Percentiles rank a stretch among this genome's conserved stretches.
Evolutionary conservation across 179 eudicot species (phyloP).

Genomic region (Pouteria campechiana): DNA sequence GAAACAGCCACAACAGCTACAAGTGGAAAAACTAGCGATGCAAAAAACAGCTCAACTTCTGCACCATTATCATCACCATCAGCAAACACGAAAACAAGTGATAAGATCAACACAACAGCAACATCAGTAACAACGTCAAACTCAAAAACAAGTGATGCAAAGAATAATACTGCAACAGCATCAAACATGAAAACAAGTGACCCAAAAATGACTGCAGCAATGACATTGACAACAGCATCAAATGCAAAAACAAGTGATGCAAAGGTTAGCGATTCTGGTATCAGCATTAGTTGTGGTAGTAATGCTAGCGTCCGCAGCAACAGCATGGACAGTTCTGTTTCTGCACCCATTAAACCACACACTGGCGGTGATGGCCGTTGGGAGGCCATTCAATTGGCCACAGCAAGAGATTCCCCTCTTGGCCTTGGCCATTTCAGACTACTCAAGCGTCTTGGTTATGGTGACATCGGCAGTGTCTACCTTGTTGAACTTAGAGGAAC

Average conservation of each 20-base stretch:
- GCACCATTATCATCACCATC: neutral
- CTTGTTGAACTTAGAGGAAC: constrained; percentile 56
- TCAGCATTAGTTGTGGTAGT: constrained; percentile 14
- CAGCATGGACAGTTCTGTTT: constrained; percentile 40
- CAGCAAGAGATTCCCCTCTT: constrained; percentile 37
- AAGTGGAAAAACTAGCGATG: constrained; percentile 1
- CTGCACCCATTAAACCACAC: constrained; percentile 38
- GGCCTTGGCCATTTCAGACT: constrained; percentile 51
- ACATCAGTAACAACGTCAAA: constrained; percentile 1
- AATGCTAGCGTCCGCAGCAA: constrained; percentile 25
- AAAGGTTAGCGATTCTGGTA: constrained; percentile 3
- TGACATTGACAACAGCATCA: constrained; percentile 1
- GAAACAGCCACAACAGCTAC: constrained; percentile 3
- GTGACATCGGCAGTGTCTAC: constrained; percentile 74
- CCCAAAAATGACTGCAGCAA: constrained; percentile 1
- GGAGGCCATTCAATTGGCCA: constrained; percentile 43
- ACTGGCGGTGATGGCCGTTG: constrained; percentile 57
- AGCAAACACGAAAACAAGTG: constrained; percentile 2
- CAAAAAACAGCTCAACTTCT: neutral
- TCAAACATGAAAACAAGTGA: neutral
- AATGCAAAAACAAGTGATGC: constrained; percentile 5
- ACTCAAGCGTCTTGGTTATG: constrained; percentile 53
- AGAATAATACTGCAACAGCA: too few species aligned
- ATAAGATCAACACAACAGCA: neutral
- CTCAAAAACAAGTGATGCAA: constrained; percentile 7